These are phyloP conservation scores for Diplosphaera chodatii DNA, from an alignment of 139 green algal species.

Conservation along the genomic window DNA sequence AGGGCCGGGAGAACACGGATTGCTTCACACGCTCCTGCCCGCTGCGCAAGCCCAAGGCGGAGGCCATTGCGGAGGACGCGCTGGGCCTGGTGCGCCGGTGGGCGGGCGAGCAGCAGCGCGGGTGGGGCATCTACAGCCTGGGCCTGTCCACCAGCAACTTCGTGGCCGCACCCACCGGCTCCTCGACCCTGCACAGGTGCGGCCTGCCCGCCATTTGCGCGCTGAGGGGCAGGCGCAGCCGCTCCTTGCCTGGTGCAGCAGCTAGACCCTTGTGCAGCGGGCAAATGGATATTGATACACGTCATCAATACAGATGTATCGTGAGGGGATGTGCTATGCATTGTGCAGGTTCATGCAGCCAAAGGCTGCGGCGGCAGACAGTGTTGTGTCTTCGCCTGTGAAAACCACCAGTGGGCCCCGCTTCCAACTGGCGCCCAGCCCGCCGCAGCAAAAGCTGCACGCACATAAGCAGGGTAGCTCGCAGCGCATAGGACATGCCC, in stretches of 20 bases:
- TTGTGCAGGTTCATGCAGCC: constrained; percentile 24
- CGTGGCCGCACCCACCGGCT: constrained; percentile 32
- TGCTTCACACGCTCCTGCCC: constrained; percentile 32
- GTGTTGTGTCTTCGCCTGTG: neutral
- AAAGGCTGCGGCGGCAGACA: neutral
- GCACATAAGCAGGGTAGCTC: too few relatives aligned
- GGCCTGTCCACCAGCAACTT: constrained; percentile 44
- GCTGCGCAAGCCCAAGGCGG: constrained; percentile 26
- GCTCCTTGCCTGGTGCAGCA: too few relatives aligned
- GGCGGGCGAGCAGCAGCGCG: constrained; percentile 7
- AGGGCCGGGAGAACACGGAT: neutral
- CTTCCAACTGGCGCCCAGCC: neutral
- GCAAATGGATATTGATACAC: too few relatives aligned
- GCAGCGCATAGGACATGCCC: neutral
- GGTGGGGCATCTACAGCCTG: constrained; percentile 41
- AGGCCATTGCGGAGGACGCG: constrained; percentile 50
- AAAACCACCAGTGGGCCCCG: neutral
- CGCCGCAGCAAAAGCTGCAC: neutral
- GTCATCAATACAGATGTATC: too few relatives aligned
- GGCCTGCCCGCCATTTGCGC: constrained; percentile 21
- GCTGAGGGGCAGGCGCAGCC: too few relatives aligned
- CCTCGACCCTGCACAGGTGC: constrained; percentile 32
- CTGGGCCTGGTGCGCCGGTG: constrained; percentile 38
- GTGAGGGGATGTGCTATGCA: too few relatives aligned
- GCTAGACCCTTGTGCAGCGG: too few relatives aligned